Evolutionary conservation across 75 land plant species (phyloP).

Genomic region (Ceratopteris richardii): DNA sequence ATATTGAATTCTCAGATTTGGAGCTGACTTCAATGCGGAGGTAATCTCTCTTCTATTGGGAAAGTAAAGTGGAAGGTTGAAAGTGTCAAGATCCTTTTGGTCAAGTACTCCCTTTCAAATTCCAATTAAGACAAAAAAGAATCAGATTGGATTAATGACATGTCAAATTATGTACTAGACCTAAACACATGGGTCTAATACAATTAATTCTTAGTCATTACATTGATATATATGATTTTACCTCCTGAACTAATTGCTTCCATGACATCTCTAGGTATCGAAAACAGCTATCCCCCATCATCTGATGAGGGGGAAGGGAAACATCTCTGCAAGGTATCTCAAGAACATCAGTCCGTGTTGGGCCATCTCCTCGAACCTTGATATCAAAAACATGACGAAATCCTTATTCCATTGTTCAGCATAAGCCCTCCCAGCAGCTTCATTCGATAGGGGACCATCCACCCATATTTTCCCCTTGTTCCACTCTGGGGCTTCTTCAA

Average conservation of each 20-base stretch:
- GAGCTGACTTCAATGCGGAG: neutral
- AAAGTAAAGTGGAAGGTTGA: slow-evolving; percentile 2
- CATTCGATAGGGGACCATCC: slow-evolving; percentile 3
- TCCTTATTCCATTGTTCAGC: slow-evolving; percentile 1
- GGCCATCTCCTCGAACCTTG: neutral
- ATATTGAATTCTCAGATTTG: neutral
- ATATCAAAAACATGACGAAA: neutral
- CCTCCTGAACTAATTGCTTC: slow-evolving; percentile 6
- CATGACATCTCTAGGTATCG: neutral
- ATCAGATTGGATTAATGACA: too few relatives aligned
- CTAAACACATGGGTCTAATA: too few relatives aligned
- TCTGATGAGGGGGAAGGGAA: slow-evolving; percentile 3
- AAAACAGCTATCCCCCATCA: neutral
- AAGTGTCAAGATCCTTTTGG: slow-evolving; percentile 2
- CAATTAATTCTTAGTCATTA: too few relatives aligned
- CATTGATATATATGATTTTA: too few relatives aligned
- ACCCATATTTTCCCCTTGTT: slow-evolving; percentile 10
- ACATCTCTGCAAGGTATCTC: neutral
- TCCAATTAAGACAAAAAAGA: too few relatives aligned
- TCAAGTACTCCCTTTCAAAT: neutral
- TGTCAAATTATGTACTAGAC: too few relatives aligned
- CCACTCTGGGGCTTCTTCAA: neutral
- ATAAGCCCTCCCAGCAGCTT: slow-evolving; percentile 8
- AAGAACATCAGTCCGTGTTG: neutral
- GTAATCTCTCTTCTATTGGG: neutral